Conservation (phyloP, 2,329 filamentous ascomycete species). For the Diplodia intermedia region DNA sequence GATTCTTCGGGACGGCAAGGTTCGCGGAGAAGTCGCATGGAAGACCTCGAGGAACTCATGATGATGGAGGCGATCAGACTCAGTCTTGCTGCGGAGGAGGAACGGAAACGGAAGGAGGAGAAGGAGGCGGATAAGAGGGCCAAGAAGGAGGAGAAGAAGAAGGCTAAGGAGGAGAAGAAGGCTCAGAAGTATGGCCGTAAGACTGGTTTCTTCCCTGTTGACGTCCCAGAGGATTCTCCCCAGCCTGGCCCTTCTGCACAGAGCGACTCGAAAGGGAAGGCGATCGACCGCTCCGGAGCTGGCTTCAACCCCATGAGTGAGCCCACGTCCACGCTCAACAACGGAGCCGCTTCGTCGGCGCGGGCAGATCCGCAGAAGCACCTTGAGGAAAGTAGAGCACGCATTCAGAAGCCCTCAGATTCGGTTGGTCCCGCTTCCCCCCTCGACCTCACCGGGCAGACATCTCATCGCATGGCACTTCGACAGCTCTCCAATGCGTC, state of each 20-base stretch:
- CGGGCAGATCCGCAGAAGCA: conserved; percentile 52
- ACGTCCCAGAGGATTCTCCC: conserved; percentile 42
- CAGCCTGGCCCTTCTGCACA: conserved; percentile 57
- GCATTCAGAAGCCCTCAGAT: conserved; percentile 39
- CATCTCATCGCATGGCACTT: conserved; percentile 69
- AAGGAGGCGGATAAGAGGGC: conserved; percentile 82
- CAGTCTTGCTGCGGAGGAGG: conserved; percentile 90
- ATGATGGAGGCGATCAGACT: conserved; percentile 94
- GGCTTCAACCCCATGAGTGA: conserved; percentile 53
- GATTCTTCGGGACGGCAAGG: conserved; percentile 53
- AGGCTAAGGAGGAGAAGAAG: conserved; percentile 69
- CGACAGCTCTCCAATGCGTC: conserved; percentile 88
- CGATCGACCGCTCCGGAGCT: conserved; percentile 51
- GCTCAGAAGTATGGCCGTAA: conserved; percentile 72
- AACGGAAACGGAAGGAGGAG: conserved; percentile 83
- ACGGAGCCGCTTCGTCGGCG: conserved; percentile 36
- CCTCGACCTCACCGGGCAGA: conserved; percentile 45
- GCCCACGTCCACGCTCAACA: conserved; percentile 52
- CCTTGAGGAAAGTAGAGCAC: conserved; percentile 54
- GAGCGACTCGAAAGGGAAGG: conserved; percentile 60
- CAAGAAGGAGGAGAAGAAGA: conserved; percentile 84
- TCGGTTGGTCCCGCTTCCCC: conserved; percentile 52
- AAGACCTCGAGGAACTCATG: conserved; percentile 97
- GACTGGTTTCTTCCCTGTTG: conserved; percentile 54
- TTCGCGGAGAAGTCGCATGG: conserved; percentile 68